phyloP scores from a whole-genome alignment of 805 yeast species.

The Myxozyma vanderwaltii region DNA sequence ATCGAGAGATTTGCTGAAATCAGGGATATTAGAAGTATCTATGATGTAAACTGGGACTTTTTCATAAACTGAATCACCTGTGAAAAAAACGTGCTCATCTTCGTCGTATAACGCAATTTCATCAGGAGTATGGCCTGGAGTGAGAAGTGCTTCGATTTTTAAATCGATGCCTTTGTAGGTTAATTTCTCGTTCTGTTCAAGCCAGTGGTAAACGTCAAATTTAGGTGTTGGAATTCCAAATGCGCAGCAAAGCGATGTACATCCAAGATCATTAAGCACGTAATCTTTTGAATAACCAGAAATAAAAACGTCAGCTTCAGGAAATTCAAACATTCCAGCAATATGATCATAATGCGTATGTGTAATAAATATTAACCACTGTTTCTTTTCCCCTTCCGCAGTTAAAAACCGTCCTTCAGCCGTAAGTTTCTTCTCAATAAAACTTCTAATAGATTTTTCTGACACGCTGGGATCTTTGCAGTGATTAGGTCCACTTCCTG shows the following conservation, averaged over 20 bases:
- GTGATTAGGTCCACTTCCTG: conserved; percentile 29
- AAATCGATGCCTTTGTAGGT: conserved; percentile 24
- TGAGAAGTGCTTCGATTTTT: conserved; percentile 23
- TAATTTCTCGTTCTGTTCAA: conserved; percentile 27
- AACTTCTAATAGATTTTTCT: conserved; percentile 24
- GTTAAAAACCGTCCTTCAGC: conserved; percentile 16
- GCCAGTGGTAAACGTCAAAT: conserved; percentile 30
- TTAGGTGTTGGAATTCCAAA: conserved; percentile 29
- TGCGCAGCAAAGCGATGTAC: conserved; percentile 32
- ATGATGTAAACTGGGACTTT: conserved; percentile 27
- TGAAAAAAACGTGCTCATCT: conserved; percentile 29
- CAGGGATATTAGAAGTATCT: conserved; percentile 29
- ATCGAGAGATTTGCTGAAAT: conserved; percentile 21
- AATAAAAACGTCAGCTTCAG: conserved; percentile 25
- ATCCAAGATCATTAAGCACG: conserved; percentile 30
- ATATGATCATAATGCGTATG: conserved; percentile 33
- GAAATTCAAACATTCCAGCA: conserved; percentile 27
- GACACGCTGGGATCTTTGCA: conserved; percentile 22
- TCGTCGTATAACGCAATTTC: conserved; percentile 30
- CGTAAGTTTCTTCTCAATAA: conserved; percentile 21
- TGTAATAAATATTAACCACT: conserved; percentile 29
- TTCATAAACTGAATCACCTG: conserved; percentile 31
- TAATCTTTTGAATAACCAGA: conserved; percentile 29
- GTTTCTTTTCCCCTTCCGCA: conserved; percentile 23
- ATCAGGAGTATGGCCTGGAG: conserved; percentile 33